Evolutionary conservation across 208 protist genomes (phyloP).

Genomic region (Leishmania guyanensis): DNA sequence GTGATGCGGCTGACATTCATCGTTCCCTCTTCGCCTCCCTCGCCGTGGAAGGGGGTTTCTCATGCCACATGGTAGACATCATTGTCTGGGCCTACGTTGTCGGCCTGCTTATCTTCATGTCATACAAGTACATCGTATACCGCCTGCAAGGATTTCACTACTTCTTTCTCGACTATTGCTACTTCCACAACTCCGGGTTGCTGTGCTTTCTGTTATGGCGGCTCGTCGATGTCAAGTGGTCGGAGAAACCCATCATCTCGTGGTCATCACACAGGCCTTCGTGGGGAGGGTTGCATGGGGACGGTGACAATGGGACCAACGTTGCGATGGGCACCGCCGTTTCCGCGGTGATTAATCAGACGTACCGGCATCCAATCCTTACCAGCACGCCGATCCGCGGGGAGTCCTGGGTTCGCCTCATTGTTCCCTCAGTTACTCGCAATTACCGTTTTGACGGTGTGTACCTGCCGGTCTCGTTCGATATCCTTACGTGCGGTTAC

Average conservation of each 20-base stretch:
- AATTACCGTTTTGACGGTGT: constrained; percentile 40
- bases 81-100: constrained; percentile 71
- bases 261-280: constrained; percentile 37
- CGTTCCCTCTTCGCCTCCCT: constrained; percentile 36
- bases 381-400: constrained; percentile 18
- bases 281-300: constrained; percentile 8
- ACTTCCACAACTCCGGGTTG: constrained; percentile 69
- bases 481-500: constrained; percentile 49
- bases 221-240: constrained; percentile 60
- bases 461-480: constrained; percentile 48
- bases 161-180: constrained; percentile 79
- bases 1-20: constrained; percentile 21
- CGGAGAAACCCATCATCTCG: constrained; percentile 47
- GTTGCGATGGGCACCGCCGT: not conserved
- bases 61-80: constrained; percentile 69
- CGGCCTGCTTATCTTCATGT: constrained; percentile 50
- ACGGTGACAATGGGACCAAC: not conserved
- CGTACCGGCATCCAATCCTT: constrained; percentile 25
- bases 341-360: constrained; percentile 5
- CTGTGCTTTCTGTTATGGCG: constrained; percentile 59
- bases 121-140: constrained; percentile 64
- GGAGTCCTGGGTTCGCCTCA: constrained; percentile 22
- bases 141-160: constrained; percentile 61
- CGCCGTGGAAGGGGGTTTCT: constrained; percentile 31
- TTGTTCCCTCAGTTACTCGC: constrained; percentile 18